Conservation (phyloP, 345 rosid species). For the Ceriops zippeliana region DNA sequence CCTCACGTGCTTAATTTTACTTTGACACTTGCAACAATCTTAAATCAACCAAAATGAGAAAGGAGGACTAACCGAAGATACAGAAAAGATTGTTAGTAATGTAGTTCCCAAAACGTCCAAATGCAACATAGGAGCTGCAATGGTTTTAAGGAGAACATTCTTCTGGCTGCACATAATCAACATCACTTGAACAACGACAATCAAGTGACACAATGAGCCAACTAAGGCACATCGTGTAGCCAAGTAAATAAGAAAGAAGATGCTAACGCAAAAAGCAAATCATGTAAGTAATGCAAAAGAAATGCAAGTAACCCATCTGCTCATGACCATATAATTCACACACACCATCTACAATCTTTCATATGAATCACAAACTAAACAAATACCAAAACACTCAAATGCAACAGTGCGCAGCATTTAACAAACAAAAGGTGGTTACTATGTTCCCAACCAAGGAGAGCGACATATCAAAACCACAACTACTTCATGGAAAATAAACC, state of each 20-base stretch:
- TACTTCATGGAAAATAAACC: too few relatives aligned
- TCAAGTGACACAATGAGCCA: not conserved
- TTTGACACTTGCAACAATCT: too few relatives aligned
- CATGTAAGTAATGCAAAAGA: not conserved
- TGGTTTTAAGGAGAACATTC: constrained; percentile 67
- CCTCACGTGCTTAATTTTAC: too few relatives aligned
- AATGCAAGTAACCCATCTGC: too few relatives aligned
- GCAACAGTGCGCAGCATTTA: too few relatives aligned
- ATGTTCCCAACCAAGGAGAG: too few relatives aligned
- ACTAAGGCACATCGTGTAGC: constrained; percentile 20
- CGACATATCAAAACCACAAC: too few relatives aligned
- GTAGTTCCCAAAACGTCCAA: constrained; percentile 82
- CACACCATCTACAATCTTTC: too few relatives aligned
- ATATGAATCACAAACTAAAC: too few relatives aligned
- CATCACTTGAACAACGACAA: constrained; percentile 12
- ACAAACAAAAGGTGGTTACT: too few relatives aligned
- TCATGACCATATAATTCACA: too few relatives aligned
- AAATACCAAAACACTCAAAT: too few relatives aligned
- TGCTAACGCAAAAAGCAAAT: not conserved
- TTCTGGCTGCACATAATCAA: constrained; percentile 47
- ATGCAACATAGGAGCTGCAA: constrained; percentile 39
- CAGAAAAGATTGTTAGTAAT: not conserved
- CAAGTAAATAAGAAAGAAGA: not conserved
- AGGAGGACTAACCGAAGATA: not conserved
- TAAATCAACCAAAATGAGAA: not conserved